Percentiles rank a stretch among this genome's conserved stretches.
Conservation (phyloP, 192 early-diverging fungal species). For the Umbelopsis isabellina region DNA sequence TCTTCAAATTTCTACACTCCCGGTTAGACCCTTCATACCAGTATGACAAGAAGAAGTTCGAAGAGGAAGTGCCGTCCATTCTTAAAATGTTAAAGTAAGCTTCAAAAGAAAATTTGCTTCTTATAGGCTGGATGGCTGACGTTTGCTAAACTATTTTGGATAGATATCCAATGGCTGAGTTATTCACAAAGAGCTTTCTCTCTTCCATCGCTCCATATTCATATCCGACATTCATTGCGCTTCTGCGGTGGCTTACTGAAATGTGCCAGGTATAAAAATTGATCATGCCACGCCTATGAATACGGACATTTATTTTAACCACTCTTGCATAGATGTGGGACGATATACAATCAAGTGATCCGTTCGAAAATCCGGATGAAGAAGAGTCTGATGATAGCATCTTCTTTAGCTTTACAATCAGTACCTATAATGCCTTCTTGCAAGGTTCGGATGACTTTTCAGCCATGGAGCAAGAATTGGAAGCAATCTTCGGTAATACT, state of each 20-base stretch:
- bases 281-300: not conserved
- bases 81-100: conserved; percentile 58
- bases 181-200: conserved; percentile 63
- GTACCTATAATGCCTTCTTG: conserved; percentile 11
- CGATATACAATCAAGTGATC: conserved; percentile 1
- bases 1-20: conserved; percentile 75
- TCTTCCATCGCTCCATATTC: conserved; percentile 66
- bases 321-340: not conserved
- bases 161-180: conserved; percentile 51
- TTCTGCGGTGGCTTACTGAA: conserved; percentile 76
- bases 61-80: conserved; percentile 70
- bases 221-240: conserved; percentile 68
- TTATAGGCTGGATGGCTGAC: not conserved
- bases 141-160: not conserved
- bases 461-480: conserved; percentile 1
- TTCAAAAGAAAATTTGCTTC: not conserved
- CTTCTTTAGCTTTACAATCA: conserved; percentile 12
- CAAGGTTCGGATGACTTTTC: conserved; percentile 17
- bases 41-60: conserved; percentile 60
- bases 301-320: not conserved
- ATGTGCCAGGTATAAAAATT: conserved; percentile 50
- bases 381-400: conserved; percentile 17
- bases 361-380: conserved; percentile 10
- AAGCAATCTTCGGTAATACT: conserved; percentile 7
- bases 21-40: conserved; percentile 60